Base-by-base conservation (phyloP, 768 basidiomycete genomes). In the Goffeauzyma gilvescens region DNA sequence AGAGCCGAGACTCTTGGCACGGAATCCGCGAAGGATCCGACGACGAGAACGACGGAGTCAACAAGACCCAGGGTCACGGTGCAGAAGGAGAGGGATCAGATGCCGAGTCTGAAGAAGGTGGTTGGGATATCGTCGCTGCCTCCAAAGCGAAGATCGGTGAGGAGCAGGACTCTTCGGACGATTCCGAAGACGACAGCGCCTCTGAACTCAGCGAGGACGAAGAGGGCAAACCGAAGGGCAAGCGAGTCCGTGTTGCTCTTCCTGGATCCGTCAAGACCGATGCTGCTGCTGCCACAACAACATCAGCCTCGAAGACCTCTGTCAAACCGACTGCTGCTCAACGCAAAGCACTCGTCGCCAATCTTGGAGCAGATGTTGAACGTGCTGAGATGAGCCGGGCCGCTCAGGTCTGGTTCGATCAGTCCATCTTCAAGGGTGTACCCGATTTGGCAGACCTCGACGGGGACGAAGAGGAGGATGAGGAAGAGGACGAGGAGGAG, bases 401-500 rank as follows among this genome's bases (percentile, higher is more conserved):
- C 33, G 74, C 86, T 2, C 72, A 79, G 53, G 60, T 95, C n/a
- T 98, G 93, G 93, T 98, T 95, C 66, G 78, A 81, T 50, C 90
- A 93, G 64, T 79, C 81, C 38, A 64, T 93, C 32, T 98, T 98
- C 69, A 71, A 75, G 38, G 79, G 72, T 18, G 58, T 71, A 2
- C 61, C 74, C 6, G 74, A 72, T 23, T 50, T 68, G 20, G 63
- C 60, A 8, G 60, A 48, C 21, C 45, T 66, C 41, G 64, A 67
- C 32, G 71, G 59, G 5, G 57, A 69, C 25, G 60, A 60, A 8
- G 67, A 68, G 31, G 66, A 66, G 15, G 67, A 65, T 6, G 65
- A 65, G 3, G 67, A 64, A 4, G 64, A 65, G 14, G 63, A 63
- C 14, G 66, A 64, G n/a, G 54, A 60, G 15, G 54, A 52, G 8